Conservation (phyloP, 345 rosid species). For the Syzygium aqueum region DNA sequence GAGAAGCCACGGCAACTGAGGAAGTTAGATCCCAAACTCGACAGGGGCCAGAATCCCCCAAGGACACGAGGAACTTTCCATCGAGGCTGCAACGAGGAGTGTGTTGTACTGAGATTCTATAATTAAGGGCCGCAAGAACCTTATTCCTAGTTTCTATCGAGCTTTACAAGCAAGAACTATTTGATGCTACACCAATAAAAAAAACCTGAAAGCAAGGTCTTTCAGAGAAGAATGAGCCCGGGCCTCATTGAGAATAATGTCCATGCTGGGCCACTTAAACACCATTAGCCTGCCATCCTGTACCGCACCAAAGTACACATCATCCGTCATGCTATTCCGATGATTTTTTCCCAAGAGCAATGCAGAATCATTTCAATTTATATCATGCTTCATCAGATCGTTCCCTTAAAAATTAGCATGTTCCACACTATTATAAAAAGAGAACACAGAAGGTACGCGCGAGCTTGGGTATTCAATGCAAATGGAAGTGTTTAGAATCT, state of each 20-base stretch:
- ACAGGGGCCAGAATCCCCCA: slow-evolving; percentile 64
- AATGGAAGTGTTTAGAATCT: not conserved
- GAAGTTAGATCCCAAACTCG: slow-evolving; percentile 81
- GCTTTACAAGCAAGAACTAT: slow-evolving; percentile 1
- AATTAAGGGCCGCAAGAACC: not conserved
- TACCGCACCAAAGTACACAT: slow-evolving; percentile 45
- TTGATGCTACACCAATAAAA: not conserved
- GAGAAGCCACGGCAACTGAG: slow-evolving; percentile 43
- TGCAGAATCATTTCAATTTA: not conserved
- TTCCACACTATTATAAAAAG: not conserved
- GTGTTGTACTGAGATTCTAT: not conserved
- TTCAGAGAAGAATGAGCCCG: slow-evolving; percentile 54
- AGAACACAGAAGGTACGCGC: not conserved
- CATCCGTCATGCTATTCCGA: slow-evolving; percentile 16
- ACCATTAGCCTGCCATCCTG: slow-evolving; percentile 88
- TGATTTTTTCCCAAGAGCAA: not conserved
- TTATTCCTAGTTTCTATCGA: not conserved
- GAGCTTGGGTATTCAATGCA: not conserved
- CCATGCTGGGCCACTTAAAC: slow-evolving; percentile 93
- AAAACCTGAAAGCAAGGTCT: slow-evolving; percentile 75
- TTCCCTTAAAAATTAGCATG: not conserved
- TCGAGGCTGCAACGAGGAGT: slow-evolving; percentile 42
- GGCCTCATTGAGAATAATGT: slow-evolving; percentile 42
- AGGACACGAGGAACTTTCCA: slow-evolving; percentile 76
- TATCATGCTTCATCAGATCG: not conserved